Evolutionary conservation across 139 green algal genomes (phyloP).

Genomic region (Desmodesmus armatus): DNA sequence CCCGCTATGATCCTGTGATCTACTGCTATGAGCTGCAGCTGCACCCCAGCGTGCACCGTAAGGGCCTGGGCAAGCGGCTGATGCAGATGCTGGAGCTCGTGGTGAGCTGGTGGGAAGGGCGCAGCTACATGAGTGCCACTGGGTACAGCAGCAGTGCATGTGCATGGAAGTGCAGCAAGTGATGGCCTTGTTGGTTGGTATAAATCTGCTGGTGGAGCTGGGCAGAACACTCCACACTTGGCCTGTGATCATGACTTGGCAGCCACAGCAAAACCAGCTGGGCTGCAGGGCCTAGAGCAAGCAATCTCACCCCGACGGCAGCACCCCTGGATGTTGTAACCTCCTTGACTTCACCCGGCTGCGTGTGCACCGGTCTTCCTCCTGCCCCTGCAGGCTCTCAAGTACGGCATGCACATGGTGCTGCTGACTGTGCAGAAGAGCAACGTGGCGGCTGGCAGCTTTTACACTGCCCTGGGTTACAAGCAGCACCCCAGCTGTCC

Average conservation of each 20-base stretch:
- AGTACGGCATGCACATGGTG: conserved; percentile 30
- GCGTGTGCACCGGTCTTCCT: too few species aligned
- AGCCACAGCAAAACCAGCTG: too few species aligned
- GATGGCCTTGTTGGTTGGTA: too few species aligned
- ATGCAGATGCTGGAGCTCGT: conserved; percentile 53
- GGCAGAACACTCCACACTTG: too few species aligned
- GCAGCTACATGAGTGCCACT: background rate
- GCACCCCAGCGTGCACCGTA: conserved; percentile 15
- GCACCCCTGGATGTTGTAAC: too few species aligned
- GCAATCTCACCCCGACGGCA: too few species aligned
- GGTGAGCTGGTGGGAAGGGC: conserved; percentile 28
- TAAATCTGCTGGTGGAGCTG: too few species aligned
- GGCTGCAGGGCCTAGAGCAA: too few species aligned
- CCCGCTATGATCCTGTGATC: conserved; percentile 7
- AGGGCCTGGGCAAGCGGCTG: conserved; percentile 43
- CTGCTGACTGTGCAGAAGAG: conserved; percentile 33
- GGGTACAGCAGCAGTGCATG: background rate
- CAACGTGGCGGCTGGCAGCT: background rate
- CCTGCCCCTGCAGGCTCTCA: conserved; percentile 22
- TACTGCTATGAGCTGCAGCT: conserved; percentile 57
- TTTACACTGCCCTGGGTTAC: conserved; percentile 39
- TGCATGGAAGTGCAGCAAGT: too few species aligned
- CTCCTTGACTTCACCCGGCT: too few species aligned
- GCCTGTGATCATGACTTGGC: too few species aligned
- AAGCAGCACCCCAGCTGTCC: conserved; percentile 35